Percentiles rank a stretch among this genome's conserved stretches.
These are phyloP conservation scores for Moniliella sp. DNA, from an alignment of 1,284 basidiomycete species.

Conservation along the genomic window DNA sequence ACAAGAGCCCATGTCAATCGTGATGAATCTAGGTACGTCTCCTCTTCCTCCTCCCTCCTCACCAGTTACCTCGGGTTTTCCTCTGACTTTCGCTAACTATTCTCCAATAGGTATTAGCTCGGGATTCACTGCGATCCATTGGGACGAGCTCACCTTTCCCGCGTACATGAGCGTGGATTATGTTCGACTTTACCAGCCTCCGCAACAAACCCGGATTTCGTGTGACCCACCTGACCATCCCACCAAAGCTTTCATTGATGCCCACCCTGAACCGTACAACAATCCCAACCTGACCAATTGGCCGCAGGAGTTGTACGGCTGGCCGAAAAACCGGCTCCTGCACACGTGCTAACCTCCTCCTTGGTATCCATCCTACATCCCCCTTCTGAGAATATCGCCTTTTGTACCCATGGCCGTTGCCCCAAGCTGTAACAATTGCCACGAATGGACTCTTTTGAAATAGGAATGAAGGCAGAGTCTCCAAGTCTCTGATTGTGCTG, in stretches of 20 bases:
- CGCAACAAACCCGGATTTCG: conserved; percentile 4
- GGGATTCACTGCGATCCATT: conserved; percentile 1
- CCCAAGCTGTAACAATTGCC: no score
- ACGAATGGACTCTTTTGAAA: no score
- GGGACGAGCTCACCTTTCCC: conserved; percentile 32
- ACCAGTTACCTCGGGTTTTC: no score
- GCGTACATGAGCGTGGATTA: conserved; percentile 35
- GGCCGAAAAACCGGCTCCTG: conserved; percentile 8
- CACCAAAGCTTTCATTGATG: conserved; percentile 20
- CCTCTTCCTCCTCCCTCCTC: conserved; percentile 22
- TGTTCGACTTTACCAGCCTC: conserved; percentile 23
- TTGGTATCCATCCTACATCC: no score
- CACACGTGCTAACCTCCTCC: conserved; percentile 12
- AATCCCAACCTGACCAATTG: conserved; percentile 29
- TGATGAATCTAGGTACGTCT: conserved; percentile 14
- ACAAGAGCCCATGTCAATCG: conserved; percentile 6
- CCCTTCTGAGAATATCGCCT: no score
- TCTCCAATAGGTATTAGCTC: no score
- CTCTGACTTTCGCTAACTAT: no score
- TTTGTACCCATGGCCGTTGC: no score
- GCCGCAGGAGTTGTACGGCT: conserved; percentile 8
- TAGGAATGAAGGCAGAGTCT: no score
- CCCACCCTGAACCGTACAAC: conserved; percentile 17
- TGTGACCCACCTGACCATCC: conserved; percentile 27
- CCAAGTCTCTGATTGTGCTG: no score